Base-by-base conservation (phyloP, 2,329 filamentous ascomycete genomes). In the Blastomyces percursus region DNA sequence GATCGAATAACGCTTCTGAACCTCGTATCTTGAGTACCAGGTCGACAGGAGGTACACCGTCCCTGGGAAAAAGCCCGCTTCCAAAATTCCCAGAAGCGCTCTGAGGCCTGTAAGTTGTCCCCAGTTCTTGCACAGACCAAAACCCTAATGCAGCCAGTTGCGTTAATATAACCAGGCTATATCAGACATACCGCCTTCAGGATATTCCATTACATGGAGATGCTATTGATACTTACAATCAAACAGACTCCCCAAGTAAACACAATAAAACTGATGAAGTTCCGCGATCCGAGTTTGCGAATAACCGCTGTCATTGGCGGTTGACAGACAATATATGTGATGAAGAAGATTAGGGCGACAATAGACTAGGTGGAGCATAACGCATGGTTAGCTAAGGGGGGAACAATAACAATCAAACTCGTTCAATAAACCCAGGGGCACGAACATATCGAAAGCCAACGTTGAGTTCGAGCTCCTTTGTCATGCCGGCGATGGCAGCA, bases 41-140 rank as follows among this genome's bases (percentile, higher is more conserved):
- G 85, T 88, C 64, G 83, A 86, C n/a, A 91, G 80, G 6, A 90
- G 76, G 69, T 89, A 90, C 0, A 88, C 85, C 59, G 83, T 86
- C 60, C 83, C 83, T 0, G 87, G 86, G 73, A 90, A 90, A 74
- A 87, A 89, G 0, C 87, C 78, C 58, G 72, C 82, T 71, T 90
- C 87, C 32, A 89, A 79, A 1, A 86, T 65, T 50, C 87, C 87
- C 3, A 90, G 78, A 1, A 89, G 54, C 21, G 67, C 60, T 58
- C 70, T 62, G n/a, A 72, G 62, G n/a, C 50, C 65, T 54, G 68
- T 63, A 65, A 72, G 64, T 21, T 66, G 57, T 16, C 63, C 61
- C 70, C 70, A 72, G n/a, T 65, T 64, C 24, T 69, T 66, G 4
- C 65, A 65, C 55, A 73, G 71, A 14, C 71, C 71, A 54, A 70